Percentiles rank a stretch among this genome's conserved stretches.
These are phyloP conservation scores for Hymenoscyphus occultus DNA, from an alignment of 2,329 filamentous ascomycete species.

Conservation along the genomic window DNA sequence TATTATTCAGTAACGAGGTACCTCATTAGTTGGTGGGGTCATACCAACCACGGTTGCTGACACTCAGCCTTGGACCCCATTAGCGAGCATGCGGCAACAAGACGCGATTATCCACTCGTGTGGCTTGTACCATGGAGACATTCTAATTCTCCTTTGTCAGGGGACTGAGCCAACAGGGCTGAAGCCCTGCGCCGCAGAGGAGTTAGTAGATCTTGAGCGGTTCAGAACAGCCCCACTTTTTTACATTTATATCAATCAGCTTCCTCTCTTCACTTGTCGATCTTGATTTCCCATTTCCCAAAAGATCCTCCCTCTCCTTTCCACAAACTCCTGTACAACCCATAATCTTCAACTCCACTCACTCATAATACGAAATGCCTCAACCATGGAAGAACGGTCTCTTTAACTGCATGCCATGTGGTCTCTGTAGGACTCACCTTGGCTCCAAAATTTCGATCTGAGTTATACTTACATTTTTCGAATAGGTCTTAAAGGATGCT, in stretches of 20 bases:
- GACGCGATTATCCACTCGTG: not conserved
- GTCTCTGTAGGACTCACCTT: conserved; percentile 10
- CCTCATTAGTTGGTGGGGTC: not conserved
- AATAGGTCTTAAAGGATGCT: conserved; percentile 13
- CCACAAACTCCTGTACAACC: not conserved
- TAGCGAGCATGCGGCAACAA: not conserved
- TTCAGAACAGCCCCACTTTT: not conserved
- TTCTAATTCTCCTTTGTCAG: not conserved
- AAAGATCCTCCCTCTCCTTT: not conserved
- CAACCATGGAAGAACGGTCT: conserved; percentile 12
- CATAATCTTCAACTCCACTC: not conserved
- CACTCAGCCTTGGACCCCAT: not conserved
- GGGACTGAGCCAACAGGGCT: not conserved
- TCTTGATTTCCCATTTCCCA: not conserved
- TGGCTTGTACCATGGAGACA: not conserved
- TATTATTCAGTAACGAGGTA: not conserved
- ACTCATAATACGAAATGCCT: conserved; percentile 10
- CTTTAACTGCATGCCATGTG: conserved; percentile 13
- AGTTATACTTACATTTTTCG: not conserved
- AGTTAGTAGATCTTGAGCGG: not conserved
- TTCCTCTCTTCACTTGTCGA: not conserved
- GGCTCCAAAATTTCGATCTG: not conserved
- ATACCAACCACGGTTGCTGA: not conserved
- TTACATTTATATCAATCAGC: not conserved
- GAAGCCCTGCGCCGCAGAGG: not conserved